Percentiles rank a stretch among this genome's conserved stretches.
Evolutionary conservation across 2,329 filamentous ascomycete genomes (phyloP).

Genomic region (Cyphellophora attinorum): DNA sequence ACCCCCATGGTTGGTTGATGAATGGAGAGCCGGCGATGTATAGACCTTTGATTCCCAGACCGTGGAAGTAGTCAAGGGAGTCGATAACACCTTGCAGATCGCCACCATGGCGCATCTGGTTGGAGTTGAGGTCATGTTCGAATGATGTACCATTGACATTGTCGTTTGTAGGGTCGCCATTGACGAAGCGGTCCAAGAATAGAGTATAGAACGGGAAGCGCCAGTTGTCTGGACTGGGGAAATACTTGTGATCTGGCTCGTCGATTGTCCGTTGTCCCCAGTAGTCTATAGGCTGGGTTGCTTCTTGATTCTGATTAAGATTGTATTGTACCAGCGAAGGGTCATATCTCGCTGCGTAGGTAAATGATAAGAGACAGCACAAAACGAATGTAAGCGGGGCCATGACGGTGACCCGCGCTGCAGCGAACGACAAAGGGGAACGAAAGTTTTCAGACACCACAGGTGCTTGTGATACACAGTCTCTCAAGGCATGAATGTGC

Average conservation of each 20-base stretch:
- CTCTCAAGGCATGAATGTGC: no score
- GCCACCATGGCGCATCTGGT: constrained; percentile 55
- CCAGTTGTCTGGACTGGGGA: constrained; percentile 51
- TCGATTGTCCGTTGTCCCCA: constrained; percentile 38
- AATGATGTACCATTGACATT: constrained; percentile 51
- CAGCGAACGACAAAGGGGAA: no score
- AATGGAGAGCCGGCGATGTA: constrained; percentile 56
- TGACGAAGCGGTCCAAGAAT: constrained; percentile 55
- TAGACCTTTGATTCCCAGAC: constrained; percentile 54
- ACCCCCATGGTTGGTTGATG: constrained; percentile 58
- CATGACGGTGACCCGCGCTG: no score
- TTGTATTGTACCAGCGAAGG: constrained; percentile 45
- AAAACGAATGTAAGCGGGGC: constrained; percentile 3
- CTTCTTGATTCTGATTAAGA: constrained; percentile 49
- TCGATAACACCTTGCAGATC: constrained; percentile 50
- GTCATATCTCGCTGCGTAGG: constrained; percentile 36
- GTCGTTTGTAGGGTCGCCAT: constrained; percentile 56
- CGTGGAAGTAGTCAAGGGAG: constrained; percentile 54
- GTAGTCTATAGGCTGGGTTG: constrained; percentile 49
- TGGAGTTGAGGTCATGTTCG: constrained; percentile 52
- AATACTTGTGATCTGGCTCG: constrained; percentile 35
- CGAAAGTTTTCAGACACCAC: no score
- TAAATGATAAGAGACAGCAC: constrained; percentile 5
- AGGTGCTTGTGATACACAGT: no score
- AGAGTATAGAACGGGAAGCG: constrained; percentile 57